Percentiles rank a stretch among this genome's conserved stretches.
phyloP scores from a whole-genome alignment of 2,329 filamentous ascomycete species.

The Aspergillus pseudoviridinutans region DNA sequence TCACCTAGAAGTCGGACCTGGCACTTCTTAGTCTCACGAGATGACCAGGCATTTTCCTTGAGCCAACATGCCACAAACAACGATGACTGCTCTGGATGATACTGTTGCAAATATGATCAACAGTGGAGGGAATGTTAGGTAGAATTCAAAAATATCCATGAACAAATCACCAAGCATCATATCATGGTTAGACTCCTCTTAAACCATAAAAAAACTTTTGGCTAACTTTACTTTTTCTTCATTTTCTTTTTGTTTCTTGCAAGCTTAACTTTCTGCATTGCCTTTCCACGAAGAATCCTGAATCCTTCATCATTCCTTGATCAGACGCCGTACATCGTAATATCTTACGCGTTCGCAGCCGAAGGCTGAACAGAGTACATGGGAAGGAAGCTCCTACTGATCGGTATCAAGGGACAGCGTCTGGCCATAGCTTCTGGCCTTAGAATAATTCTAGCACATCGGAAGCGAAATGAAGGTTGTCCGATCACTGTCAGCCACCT shows the following conservation, averaged over 20 bases:
- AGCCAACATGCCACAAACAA: not conserved
- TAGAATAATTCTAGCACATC: not conserved
- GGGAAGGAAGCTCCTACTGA: not conserved
- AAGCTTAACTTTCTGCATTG: not conserved
- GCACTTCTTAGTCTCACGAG: too few species aligned
- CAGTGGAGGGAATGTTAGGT: not conserved
- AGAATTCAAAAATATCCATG: not conserved
- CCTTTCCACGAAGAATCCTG: not conserved
- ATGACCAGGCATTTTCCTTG: not conserved
- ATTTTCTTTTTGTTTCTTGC: not conserved
- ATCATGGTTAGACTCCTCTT: not conserved
- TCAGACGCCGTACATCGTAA: not conserved
- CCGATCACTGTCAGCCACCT: not conserved
- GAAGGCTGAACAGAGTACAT: not conserved
- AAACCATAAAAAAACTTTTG: not conserved
- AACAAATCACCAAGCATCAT: not conserved
- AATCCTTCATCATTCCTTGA: not conserved
- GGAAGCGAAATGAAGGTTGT: not conserved
- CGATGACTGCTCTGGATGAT: not conserved
- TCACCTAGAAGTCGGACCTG: not conserved
- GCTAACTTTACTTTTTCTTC: not conserved
- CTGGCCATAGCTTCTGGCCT: slow-evolving; percentile 26
- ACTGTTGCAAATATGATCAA: not conserved
- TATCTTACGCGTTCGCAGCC: not conserved
- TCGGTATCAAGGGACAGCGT: slow-evolving; percentile 14